phyloP scores from a whole-genome alignment of 192 early-diverging fungal genomes.

The Spinellus fusiger region DNA sequence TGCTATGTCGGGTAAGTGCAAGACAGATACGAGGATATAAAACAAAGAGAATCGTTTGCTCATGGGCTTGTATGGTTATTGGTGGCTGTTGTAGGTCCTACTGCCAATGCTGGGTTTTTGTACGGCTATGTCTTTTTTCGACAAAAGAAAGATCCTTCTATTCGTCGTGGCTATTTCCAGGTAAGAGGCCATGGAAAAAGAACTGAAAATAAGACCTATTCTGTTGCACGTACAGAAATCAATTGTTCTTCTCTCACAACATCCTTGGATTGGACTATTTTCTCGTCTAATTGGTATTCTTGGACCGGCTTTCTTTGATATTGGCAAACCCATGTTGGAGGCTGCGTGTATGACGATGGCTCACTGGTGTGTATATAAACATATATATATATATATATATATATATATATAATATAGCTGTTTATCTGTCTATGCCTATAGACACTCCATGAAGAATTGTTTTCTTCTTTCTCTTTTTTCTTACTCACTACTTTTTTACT shows the following conservation, averaged over 20 bases:
- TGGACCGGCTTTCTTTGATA: conserved; percentile 82
- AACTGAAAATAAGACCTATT: too few species aligned
- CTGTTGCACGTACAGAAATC: conserved; percentile 53
- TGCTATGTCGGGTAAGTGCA: conserved; percentile 40
- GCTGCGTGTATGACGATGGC: conserved; percentile 73
- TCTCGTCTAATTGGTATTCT: conserved; percentile 62
- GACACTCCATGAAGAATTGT: too few species aligned
- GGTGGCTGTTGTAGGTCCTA: conserved; percentile 32
- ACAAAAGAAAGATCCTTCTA: conserved; percentile 79
- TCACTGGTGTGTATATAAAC: conserved; percentile 50
- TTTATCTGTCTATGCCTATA: too few species aligned
- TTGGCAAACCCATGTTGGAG: conserved; percentile 69
- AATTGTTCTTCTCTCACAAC: conserved; percentile 79
- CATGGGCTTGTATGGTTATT: neutral
- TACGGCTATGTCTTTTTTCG: conserved; percentile 96
- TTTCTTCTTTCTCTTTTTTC: too few species aligned
- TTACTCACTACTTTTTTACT: neutral
- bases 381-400: neutral
- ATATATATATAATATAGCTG: too few species aligned
- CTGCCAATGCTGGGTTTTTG: conserved; percentile 50
- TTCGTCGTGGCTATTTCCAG: conserved; percentile 89
- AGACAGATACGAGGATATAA: neutral
- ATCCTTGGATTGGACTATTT: conserved; percentile 88
- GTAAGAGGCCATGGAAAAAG: conserved; percentile 16
- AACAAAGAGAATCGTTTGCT: neutral